Base-by-base conservation (phyloP, 768 basidiomycete genomes). In the Tylopilus rubrobrunneus region DNA sequence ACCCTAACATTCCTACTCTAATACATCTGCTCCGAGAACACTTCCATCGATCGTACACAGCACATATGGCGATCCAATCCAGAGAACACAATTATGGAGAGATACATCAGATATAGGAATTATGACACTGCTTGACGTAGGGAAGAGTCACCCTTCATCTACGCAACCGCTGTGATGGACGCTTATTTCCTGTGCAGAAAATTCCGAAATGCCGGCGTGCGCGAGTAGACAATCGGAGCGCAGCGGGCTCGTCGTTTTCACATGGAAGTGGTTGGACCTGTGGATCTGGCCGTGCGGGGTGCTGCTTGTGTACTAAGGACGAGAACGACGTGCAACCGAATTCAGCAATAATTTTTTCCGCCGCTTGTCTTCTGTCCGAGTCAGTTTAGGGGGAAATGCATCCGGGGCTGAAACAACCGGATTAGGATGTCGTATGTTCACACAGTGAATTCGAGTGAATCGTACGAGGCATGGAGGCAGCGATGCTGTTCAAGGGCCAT, bases 381-480 rank as follows among this genome's bases (percentile, higher is more conserved):
- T 50, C 52, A 50, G 49, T 55, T 62, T 58, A 51, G 58, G 55
- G 41, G 67, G 63, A 59, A 71, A 74, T 6, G 65, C 70, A 55
- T 73, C 73, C 1, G 75, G 75, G 2, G 75, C 76, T 77, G 57
- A 49, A 55, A 47, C n/a, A 41, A 44, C 54, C 56, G 19, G n/a
- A 54, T 64, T 33, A 62, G 49, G 42, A 36, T 41, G 33, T 45
- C 23, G 28, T 43, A 42, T 27, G 27, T 33, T 14, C 41, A 39
- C 10, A 14, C 7, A 17, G 43, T 15, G 29, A 51, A 41, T 17
- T 7, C 17, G 17, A 33, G 52, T 53, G 43, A 55, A 39, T 55
- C 53, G 62, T 65, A 77, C 76, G 74, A 51, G 70, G 70, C 75
- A 76, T 77, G 3, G 62, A 60, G 14, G 62, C 55, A 17, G 69